These are phyloP conservation scores for Thecamonas trahens DNA, from an alignment of 78 protist species.

Conservation along the genomic window DNA sequence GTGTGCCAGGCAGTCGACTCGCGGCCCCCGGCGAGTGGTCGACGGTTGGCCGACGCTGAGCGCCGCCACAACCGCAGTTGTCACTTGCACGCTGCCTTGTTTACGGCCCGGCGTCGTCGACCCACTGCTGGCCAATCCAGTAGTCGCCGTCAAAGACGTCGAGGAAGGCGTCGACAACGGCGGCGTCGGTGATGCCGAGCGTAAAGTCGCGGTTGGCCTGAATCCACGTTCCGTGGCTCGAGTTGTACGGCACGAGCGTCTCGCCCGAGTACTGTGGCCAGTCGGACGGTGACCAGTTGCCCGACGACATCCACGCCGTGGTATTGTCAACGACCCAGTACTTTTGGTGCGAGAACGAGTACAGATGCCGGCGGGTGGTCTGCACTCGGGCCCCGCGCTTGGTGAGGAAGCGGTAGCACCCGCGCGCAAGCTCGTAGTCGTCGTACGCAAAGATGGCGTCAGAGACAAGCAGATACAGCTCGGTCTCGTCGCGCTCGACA, in stretches of 20 bases:
- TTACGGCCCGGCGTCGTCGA: conserved; percentile 11
- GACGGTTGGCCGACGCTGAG: too few species aligned
- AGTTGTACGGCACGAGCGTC: conserved; percentile 21
- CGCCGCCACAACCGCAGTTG: too few species aligned
- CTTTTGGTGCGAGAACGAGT: conserved; percentile 51
- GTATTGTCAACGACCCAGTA: conserved; percentile 52
- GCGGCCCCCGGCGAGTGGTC: too few species aligned
- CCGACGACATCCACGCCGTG: conserved; percentile 38
- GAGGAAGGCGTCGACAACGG: conserved; percentile 15
- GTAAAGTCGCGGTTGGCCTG: conserved; percentile 54
- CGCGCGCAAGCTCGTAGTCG: conserved; percentile 29
- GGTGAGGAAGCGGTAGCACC: conserved; percentile 36
- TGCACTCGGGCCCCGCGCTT: conserved; percentile 20
- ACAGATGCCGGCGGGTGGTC: conserved; percentile 17
- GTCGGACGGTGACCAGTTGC: conserved; percentile 62
- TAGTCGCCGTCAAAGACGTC: conserved; percentile 35
- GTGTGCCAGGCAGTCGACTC: too few species aligned
- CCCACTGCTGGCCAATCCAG: conserved; percentile 22
- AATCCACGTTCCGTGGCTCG: conserved; percentile 27
- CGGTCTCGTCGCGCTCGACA: conserved; percentile 24
- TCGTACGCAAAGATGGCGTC: conserved; percentile 26
- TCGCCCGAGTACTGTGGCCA: conserved; percentile 26
- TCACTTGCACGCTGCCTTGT: too few species aligned
- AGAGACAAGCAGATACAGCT: conserved; percentile 34
- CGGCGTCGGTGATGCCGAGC: conserved; percentile 17